phyloP scores from a whole-genome alignment of 768 basidiomycete genomes.

The Fomitopsis serialis region DNA sequence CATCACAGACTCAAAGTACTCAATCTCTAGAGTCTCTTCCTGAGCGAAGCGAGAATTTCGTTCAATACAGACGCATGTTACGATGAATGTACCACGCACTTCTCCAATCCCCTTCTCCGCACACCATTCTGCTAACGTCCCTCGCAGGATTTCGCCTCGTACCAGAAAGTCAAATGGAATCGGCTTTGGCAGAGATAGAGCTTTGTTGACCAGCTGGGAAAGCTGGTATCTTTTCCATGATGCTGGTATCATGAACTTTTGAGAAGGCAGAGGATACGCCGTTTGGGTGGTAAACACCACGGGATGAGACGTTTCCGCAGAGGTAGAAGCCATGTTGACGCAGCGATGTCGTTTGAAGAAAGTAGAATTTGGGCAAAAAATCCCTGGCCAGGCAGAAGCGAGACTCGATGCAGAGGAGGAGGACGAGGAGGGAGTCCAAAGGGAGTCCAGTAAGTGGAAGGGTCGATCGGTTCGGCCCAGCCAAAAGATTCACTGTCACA shows the following conservation, averaged over 20 bases:
- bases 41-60: conserved; percentile 20
- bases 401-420: too few species aligned
- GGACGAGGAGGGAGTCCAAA: too few species aligned
- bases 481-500: too few species aligned
- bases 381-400: too few species aligned
- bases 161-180: conserved; percentile 94
- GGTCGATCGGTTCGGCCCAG: too few species aligned
- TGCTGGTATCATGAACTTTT: conserved; percentile 90
- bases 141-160: conserved; percentile 72
- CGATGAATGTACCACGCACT: conserved; percentile 33
- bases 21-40: conserved; percentile 90
- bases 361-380: too few species aligned
- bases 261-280: conserved; percentile 68
- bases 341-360: too few species aligned
- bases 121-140: conserved; percentile 72
- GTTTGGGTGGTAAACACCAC: conserved; percentile 73
- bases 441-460: too few species aligned
- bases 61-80: neutral
- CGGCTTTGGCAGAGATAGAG: conserved; percentile 64
- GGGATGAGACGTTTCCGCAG: conserved; percentile 37
- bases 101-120: conserved; percentile 63
- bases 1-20: conserved; percentile 86
- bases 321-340: conserved; percentile 2
- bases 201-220: conserved; percentile 95
- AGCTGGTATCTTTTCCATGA: conserved; percentile 94